Evolutionary conservation across 164 flowering plant genomes (phyloP), one percentile per base, ranked within the genome.

Genomic region (Sextonia rubra): DNA sequence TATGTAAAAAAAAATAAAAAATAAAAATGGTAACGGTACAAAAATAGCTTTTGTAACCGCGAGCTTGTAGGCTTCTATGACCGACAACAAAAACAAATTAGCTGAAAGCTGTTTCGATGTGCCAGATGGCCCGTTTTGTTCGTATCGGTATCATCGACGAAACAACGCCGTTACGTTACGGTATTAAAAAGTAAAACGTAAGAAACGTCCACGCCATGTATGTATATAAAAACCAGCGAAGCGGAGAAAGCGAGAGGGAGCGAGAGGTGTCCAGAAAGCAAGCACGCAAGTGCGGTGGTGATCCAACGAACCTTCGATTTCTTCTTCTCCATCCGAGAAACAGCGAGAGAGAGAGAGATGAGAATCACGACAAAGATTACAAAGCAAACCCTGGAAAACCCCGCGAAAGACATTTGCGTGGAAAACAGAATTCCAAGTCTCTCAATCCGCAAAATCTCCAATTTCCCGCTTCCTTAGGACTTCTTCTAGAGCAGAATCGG

Each of bases 221-320:
- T n/a, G 65, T 25, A 62, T 62, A 2, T 62, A 25, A 23, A 62
- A 25, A 62, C 27, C 65, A 12, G 4, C 27, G 65, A 17, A 56
- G 60, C 60, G 3, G 60, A 56, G n/a, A 27, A 25, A 62, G 65
- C 23, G 25, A 61, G 30, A 62, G 65, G 24, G 12, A 60, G 63
- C 4, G 29, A 61, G 65, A 25, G 65, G 61, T 23, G 61, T 17
- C 23, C 23, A 58, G 61, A 62, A 9, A 62, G 24, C 65, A 12
- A 62, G 24, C 24, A 12, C 23, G 24, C 24, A 37, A 37, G 44
- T 37, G 44, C 44, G 44, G 44, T 37, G 44, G 44, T 62, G 30
- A n/a, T n/a, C n/a, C n/a, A n/a, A n/a, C n/a, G 65, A 62, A 62
- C 27, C 65, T 62, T 62, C 65, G 26, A 62, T 23, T 62, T 27